phyloP scores from a whole-genome alignment of 2,329 filamentous ascomycete species.

The Paecilomyces variotii region DNA sequence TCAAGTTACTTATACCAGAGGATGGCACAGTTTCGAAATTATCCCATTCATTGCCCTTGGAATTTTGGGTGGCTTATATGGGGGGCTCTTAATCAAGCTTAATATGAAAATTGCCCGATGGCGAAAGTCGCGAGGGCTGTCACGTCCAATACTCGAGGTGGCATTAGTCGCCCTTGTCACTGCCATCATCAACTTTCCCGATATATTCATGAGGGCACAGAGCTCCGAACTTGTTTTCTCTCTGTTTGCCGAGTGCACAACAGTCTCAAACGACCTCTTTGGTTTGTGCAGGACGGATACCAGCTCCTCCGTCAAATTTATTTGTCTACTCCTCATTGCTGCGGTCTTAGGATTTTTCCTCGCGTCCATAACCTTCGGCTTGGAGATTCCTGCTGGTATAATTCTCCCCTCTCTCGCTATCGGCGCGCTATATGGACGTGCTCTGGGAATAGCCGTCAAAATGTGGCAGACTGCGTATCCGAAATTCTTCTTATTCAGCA shows the following conservation, averaged over 20 bases:
- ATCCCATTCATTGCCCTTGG: conserved; percentile 81
- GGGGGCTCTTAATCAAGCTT: conserved; percentile 85
- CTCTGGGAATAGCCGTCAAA: conserved; percentile 80
- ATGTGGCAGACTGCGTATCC: conserved; percentile 77
- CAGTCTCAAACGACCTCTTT: conserved; percentile 74
- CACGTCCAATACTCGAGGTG: conserved; percentile 72
- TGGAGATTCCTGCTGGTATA: conserved; percentile 91
- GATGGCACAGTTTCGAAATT: conserved; percentile 92
- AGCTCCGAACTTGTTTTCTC: conserved; percentile 84
- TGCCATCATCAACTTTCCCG: conserved; percentile 87
- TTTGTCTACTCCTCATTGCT: conserved; percentile 74
- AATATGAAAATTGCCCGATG: conserved; percentile 83
- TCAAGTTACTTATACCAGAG: conserved; percentile 84
- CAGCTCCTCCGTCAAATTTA: conserved; percentile 73
- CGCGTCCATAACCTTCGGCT: conserved; percentile 79
- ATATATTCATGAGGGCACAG: conserved; percentile 92
- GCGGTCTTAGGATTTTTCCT: conserved; percentile 78
- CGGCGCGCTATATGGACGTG: conserved; percentile 80
- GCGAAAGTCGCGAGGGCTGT: conserved; percentile 63
- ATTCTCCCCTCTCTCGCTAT: conserved; percentile 95
- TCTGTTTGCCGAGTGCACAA: conserved; percentile 83
- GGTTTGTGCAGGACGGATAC: conserved; percentile 83
- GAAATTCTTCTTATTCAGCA: conserved; percentile 64
- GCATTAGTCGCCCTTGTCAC: conserved; percentile 70
- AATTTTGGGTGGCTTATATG: conserved; percentile 85